These are phyloP conservation scores for Orbilia javanica DNA, from an alignment of 2,329 filamentous ascomycete genomes.

Conservation along the genomic window DNA sequence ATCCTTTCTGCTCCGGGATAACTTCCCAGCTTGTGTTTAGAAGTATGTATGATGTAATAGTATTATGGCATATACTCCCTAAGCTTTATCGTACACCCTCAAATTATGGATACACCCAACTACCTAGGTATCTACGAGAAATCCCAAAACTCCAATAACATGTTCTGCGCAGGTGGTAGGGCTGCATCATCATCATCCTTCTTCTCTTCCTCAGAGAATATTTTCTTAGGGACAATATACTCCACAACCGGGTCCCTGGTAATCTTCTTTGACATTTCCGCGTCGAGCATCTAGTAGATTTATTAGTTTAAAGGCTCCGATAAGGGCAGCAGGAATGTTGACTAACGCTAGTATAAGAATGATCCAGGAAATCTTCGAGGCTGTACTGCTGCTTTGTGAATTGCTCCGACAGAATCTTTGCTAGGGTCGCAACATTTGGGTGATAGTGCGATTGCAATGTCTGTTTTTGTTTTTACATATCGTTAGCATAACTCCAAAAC, in stretches of 20 bases:
- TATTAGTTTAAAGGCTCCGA: not conserved
- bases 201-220: slow-evolving; percentile 69
- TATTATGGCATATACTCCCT: slow-evolving; percentile 1
- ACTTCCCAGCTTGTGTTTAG: not conserved
- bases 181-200: slow-evolving; percentile 7
- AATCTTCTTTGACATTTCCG: slow-evolving; percentile 83
- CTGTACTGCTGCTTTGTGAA: slow-evolving; percentile 97
- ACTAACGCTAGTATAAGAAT: slow-evolving; percentile 85
- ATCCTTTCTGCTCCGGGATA: slow-evolving; percentile 4
- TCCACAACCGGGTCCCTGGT: slow-evolving; percentile 91
- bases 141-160: slow-evolving; percentile 56
- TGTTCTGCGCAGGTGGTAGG: slow-evolving; percentile 8
- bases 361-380: slow-evolving; percentile 96
- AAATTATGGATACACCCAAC: not conserved
- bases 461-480: slow-evolving; percentile 15
- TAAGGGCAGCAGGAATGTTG: not conserved
- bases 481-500: slow-evolving; percentile 7
- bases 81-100: slow-evolving; percentile 15
- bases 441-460: slow-evolving; percentile 94
- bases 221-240: slow-evolving; percentile 90
- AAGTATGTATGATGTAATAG: not conserved
- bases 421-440: slow-evolving; percentile 93
- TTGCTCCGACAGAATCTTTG: slow-evolving; percentile 93
- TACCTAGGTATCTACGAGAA: slow-evolving; percentile 35
- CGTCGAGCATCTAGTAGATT: slow-evolving; percentile 77